phyloP scores from a whole-genome alignment of 345 rosid species.

The Rhodomyrtus tomentosa region DNA sequence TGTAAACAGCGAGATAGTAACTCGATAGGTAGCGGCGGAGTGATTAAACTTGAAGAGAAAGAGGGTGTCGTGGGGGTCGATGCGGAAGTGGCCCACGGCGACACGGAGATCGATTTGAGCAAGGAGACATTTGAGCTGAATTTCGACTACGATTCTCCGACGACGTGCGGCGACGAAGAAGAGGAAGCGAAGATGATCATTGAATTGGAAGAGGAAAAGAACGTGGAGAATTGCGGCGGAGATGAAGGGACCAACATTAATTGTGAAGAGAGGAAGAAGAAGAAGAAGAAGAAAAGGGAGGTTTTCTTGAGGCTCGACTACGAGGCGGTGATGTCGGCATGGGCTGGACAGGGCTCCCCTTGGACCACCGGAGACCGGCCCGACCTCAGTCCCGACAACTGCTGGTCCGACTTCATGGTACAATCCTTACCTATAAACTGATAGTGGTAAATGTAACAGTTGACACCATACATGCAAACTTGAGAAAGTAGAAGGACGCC shows the following conservation, averaged over 20 bases:
- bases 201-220: constrained; percentile 2
- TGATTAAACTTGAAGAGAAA: constrained; percentile 45
- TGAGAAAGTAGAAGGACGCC: background rate
- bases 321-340: constrained; percentile 52
- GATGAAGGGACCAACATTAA: background rate
- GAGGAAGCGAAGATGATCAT: constrained; percentile 18
- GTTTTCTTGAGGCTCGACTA: constrained; percentile 49
- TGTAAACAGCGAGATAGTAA: constrained; percentile 17
- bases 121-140: constrained; percentile 56
- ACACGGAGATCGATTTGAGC: constrained; percentile 16
- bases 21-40: background rate
- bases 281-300: constrained; percentile 41
- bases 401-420: constrained; percentile 54
- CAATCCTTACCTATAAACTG: background rate
- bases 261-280: constrained; percentile 4
- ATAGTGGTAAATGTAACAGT: background rate
- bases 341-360: constrained; percentile 65
- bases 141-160: constrained; percentile 52
- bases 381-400: constrained; percentile 31
- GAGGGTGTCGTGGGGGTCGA: constrained; percentile 1
- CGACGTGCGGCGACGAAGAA: constrained; percentile 31
- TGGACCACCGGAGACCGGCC: constrained; percentile 73
- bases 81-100: constrained; percentile 7
- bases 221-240: background rate
- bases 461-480: background rate